Percentiles rank a stretch among this genome's conserved stretches.
Conservation (phyloP, 2,329 filamentous ascomycete genomes). For the Tolypocladium tundrense region DNA sequence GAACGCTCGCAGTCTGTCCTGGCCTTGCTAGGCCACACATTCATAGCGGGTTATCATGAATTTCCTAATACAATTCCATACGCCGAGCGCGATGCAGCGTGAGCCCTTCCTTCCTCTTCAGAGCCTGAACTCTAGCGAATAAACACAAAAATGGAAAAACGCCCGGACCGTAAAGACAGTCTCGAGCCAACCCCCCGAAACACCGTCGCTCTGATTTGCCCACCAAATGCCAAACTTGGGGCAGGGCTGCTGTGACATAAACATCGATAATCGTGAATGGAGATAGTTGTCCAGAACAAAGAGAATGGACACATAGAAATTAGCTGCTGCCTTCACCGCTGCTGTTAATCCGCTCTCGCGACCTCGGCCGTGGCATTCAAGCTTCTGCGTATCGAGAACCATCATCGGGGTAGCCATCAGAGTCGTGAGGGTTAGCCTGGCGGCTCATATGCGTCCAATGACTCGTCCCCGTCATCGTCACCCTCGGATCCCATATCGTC, state of each 20-base stretch:
- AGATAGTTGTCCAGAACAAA: not conserved
- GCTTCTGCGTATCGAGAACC: constrained; percentile 16
- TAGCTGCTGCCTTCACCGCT: constrained; percentile 19
- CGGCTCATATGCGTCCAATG: constrained; percentile 21
- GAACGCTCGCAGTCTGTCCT: not conserved
- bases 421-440: constrained; percentile 25
- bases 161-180: not conserved
- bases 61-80: not conserved
- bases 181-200: not conserved
- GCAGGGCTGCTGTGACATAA: not conserved
- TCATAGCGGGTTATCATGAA: not conserved
- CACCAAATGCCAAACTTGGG: not conserved
- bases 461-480: constrained; percentile 17
- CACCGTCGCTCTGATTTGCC: not conserved
- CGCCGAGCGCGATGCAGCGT: not conserved
- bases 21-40: not conserved
- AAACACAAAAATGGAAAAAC: not conserved
- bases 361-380: constrained; percentile 30
- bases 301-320: not conserved
- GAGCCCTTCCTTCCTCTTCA: not conserved
- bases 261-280: not conserved
- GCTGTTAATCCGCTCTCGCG: constrained; percentile 26
- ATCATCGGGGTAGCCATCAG: constrained; percentile 28
- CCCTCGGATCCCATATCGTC: constrained; percentile 15
- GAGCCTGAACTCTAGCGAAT: not conserved